A percentile compares a stretch with the other conserved stretches of the same genome.
phyloP scores from a whole-genome alignment of 768 basidiomycete species.

The Strobilomyces echinocephalus region DNA sequence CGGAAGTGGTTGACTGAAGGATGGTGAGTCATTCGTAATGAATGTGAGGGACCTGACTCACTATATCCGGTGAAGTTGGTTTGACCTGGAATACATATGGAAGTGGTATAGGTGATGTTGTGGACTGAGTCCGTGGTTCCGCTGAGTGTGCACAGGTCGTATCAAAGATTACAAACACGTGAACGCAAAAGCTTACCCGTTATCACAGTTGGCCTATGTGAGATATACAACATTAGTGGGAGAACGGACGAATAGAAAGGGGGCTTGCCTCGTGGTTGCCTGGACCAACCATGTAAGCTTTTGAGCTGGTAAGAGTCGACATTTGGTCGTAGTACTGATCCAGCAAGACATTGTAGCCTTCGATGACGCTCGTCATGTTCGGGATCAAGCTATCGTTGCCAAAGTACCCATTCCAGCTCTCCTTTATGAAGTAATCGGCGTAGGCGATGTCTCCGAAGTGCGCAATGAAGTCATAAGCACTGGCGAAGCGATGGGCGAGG shows the following conservation, averaged over 20 bases:
- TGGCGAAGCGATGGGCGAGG: slow-evolving; percentile 4
- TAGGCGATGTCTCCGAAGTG: slow-evolving; percentile 26
- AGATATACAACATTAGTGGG: background rate
- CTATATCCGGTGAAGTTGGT: slow-evolving; percentile 28
- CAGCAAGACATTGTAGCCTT: slow-evolving; percentile 23
- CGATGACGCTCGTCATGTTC: slow-evolving; percentile 21
- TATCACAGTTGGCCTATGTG: slow-evolving; percentile 25
- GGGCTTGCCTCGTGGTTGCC: slow-evolving; percentile 25
- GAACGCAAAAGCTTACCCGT: slow-evolving; percentile 19
- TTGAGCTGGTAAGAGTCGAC: slow-evolving; percentile 20
- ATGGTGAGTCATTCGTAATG: background rate
- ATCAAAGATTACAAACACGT: background rate
- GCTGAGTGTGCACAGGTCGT: slow-evolving; percentile 1
- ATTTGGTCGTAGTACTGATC: slow-evolving; percentile 29
- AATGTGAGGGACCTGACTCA: slow-evolving; percentile 6
- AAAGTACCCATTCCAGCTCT: slow-evolving; percentile 30
- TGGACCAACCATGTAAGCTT: slow-evolving; percentile 24
- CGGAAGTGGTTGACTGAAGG: slow-evolving; percentile 23
- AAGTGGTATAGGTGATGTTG: slow-evolving; percentile 24
- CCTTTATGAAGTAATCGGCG: slow-evolving; percentile 27
- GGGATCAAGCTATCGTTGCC: slow-evolving; percentile 24
- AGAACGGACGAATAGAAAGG: background rate
- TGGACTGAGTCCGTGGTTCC: slow-evolving; percentile 21
- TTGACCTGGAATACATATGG: slow-evolving; percentile 25
- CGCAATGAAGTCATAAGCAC: slow-evolving; percentile 25